Evolutionary conservation across 2,329 filamentous ascomycete species (phyloP), one percentile per base, ranked within the genome.

Genomic region (Sphaceloma murrayae): DNA sequence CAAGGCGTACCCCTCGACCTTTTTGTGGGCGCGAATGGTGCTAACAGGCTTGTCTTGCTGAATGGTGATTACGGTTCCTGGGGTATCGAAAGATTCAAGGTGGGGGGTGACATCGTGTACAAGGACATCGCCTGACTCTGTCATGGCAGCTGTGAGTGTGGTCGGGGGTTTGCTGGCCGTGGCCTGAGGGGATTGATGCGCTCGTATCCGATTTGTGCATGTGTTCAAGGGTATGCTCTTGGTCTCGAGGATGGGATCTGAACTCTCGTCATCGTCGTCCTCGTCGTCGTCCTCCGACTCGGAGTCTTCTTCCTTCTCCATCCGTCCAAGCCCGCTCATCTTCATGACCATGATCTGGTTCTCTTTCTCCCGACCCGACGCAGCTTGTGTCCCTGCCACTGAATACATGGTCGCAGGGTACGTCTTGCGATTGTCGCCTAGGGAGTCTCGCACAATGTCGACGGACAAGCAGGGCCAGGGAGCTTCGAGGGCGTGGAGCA

Each of bases 401-500:
- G 88, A 82, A 67, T 96, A 98, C 67, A 95, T 82, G 48, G 89
- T 95, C 40, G 87, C 86, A 18, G 91, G 91, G 65, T 93, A 98
- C n/a, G 82, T 80, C 63, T 82, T 93, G 58, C 91, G 82, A 63
- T 86, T 80, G 60, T 94, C 82, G 53, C 91, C 91, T 13, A 98
- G 75, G 43, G 73, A 72, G 66, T 98, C 91, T 55, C 75, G 80
- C 50, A 98, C 66, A 48, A 98, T 82, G 61, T 96, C 91, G 65
- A 95, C 94, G 2, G 89, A 96, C 11, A 98, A 75, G 62, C 91
- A 98, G 2, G 91, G 91, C 91, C 91, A 98, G 1, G 87, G 87
- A 5, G 88, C 88, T 63, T 83, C 91, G 51, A 98, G 75, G 49
- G 79, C 86, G 70, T 98, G 91, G 48, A 98, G 78, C 87, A 98